phyloP scores from a whole-genome alignment of 345 rosid genomes.

The Draba incana region DNA sequence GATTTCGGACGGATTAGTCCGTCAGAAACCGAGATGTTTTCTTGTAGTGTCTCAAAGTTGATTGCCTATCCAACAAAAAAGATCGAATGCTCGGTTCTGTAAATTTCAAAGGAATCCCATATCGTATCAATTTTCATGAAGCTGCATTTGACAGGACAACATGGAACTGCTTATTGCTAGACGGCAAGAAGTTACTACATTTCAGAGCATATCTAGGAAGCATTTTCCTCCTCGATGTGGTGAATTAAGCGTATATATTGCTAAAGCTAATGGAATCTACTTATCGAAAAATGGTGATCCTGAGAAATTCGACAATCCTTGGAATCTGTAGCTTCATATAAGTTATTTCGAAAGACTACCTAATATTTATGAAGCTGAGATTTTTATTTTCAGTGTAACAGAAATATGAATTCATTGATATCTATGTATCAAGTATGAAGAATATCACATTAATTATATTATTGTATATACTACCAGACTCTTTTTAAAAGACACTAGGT shows the following conservation, averaged over 20 bases:
- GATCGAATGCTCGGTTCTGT: neutral
- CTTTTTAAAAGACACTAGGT: too few relatives aligned
- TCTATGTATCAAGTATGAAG: too few relatives aligned
- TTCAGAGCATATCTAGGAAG: neutral
- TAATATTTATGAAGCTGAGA: too few relatives aligned
- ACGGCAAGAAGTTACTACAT: neutral
- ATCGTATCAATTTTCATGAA: neutral
- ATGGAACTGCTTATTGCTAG: conserved; percentile 1
- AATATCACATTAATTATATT: too few relatives aligned
- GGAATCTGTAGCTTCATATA: neutral
- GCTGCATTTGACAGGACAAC: neutral
- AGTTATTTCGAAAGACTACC: too few relatives aligned
- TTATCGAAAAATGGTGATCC: neutral
- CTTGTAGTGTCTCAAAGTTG: conserved; percentile 15
- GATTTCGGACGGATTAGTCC: too few relatives aligned
- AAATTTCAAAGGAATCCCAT: neutral
- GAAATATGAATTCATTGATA: too few relatives aligned
- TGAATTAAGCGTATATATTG: neutral
- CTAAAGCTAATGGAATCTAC: conserved; percentile 19
- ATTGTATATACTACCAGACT: too few relatives aligned
- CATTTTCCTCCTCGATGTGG: conserved; percentile 1
- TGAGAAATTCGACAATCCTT: neutral
- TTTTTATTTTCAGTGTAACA: too few relatives aligned
- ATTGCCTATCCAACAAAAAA: conserved; percentile 4
- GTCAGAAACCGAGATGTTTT: too few relatives aligned